Evolutionary conservation across 2,329 filamentous ascomycete species (phyloP), one percentile per base, ranked within the genome.

Genomic region (Fusarium sp.): DNA sequence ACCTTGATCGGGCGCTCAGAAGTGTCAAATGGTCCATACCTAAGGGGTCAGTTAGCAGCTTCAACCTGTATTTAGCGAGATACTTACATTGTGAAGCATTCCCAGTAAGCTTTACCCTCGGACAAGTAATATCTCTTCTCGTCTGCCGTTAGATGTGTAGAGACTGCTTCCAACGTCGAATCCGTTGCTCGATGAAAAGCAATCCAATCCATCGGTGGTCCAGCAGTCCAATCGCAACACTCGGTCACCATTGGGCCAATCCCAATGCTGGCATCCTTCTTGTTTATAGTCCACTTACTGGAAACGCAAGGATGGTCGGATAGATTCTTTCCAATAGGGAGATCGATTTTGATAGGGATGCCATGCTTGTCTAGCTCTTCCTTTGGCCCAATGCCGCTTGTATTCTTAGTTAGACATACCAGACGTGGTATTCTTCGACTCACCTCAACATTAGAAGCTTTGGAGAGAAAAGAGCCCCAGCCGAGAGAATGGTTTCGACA

Each of bases 251-350:
- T 56, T 15, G 52, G 32, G 0, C 32, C 52, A 20, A 56, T 8
- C 0, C 52, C 52, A 2, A 56, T 14, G 30, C 52, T 56, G 20
- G 52, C 32, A 25, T 56, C 6, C 30, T 56, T 20, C 52, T 35
- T 56, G 52, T 37, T 56, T 10, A 56, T 12, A 15, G 32, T 37
- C 52, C 52, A 56, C 52, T 56, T 56, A 4, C n/a, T 56, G 4
- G 30, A 20, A 32, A 56, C 52, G 52, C 52, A 56, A 20, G 52
- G 52, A 17, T 56, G 32, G 4, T 56, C 52, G 2, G 52, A 56
- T 25, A 56, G n/a, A 17, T 56, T 56, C n/a, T 56, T 14, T 10
- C 52, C 32, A 35, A 37, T 12, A 1, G 52, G 52, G 30, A 56
- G 32, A 4, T 56, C n/a, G 12, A 11, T n/a, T 8, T 56, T 56